These are phyloP conservation scores for Didymella sp. DNA, from an alignment of 2,329 filamentous ascomycete genomes.

Conservation along the genomic window DNA sequence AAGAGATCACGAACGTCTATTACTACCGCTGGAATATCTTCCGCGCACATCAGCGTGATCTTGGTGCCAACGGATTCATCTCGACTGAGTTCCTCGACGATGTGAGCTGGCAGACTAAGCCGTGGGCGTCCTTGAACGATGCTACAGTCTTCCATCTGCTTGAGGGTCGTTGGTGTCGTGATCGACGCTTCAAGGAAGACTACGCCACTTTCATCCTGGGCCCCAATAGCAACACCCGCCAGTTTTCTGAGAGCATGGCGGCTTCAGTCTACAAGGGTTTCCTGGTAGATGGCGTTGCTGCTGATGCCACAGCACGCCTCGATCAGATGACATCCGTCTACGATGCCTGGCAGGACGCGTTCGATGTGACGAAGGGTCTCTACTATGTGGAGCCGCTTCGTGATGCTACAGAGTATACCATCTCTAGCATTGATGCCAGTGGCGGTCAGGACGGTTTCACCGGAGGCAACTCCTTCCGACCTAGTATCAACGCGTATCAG, in stretches of 20 bases:
- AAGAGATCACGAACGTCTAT: constrained; percentile 52
- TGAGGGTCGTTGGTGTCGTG: constrained; percentile 55
- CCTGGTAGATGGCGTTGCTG: constrained; percentile 52
- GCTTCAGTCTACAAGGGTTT: constrained; percentile 52
- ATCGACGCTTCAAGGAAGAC: constrained; percentile 55
- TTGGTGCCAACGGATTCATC: constrained; percentile 54
- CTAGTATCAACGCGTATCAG: constrained; percentile 56
- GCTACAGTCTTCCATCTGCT: constrained; percentile 55
- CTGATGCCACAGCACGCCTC: constrained; percentile 42
- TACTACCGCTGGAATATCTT: constrained; percentile 57
- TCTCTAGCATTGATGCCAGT: constrained; percentile 53
- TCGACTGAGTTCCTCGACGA: constrained; percentile 56
- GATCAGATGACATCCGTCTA: constrained; percentile 49
- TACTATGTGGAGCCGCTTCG: constrained; percentile 55
- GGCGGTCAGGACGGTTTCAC: constrained; percentile 52
- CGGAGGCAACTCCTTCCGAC: constrained; percentile 53
- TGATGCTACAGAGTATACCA: constrained; percentile 57
- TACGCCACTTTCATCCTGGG: constrained; percentile 54
- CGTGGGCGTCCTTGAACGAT: constrained; percentile 55
- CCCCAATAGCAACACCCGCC: constrained; percentile 50
- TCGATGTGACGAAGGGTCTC: constrained; percentile 50
- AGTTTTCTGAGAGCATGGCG: constrained; percentile 55
- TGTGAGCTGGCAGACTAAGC: constrained; percentile 53
- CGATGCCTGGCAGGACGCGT: constrained; percentile 50
- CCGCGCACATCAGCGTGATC: constrained; percentile 54